phyloP scores from a whole-genome alignment of 2,329 filamentous ascomycete species.

The Pseudodiploospora longispora region DNA sequence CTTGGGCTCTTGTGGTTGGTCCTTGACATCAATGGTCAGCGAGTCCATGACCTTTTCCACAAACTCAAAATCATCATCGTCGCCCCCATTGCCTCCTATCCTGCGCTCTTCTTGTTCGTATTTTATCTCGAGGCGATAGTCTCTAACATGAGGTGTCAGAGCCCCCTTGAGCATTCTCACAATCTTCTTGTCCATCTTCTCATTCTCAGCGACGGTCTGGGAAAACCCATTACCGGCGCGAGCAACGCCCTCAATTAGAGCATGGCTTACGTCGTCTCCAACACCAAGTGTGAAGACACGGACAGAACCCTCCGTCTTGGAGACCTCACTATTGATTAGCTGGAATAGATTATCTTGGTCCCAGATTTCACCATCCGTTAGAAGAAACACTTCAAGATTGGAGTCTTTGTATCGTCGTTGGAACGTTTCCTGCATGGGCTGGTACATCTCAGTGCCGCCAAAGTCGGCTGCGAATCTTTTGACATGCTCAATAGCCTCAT shows the following conservation, averaged over 20 bases:
- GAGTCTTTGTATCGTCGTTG: conserved; percentile 34
- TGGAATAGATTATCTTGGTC: conserved; percentile 33
- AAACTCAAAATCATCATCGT: conserved; percentile 51
- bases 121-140: conserved; percentile 57
- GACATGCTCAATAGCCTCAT: conserved; percentile 35
- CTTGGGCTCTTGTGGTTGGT: conserved; percentile 10
- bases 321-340: conserved; percentile 35
- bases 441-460: conserved; percentile 47
- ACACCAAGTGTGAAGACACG: conserved; percentile 50
- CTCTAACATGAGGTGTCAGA: conserved; percentile 55
- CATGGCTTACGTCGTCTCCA: conserved; percentile 40
- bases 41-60: conserved; percentile 49
- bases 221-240: conserved; percentile 48
- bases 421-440: conserved; percentile 37
- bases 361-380: conserved; percentile 52
- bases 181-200: conserved; percentile 61
- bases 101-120: conserved; percentile 30
- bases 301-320: conserved; percentile 32
- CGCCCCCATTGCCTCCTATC: conserved; percentile 3
- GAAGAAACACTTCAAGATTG: conserved; percentile 44
- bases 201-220: conserved; percentile 53
- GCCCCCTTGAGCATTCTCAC: conserved; percentile 68
- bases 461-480: conserved; percentile 35
- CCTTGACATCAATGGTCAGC: conserved; percentile 28
- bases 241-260: conserved; percentile 47